Evolutionary conservation across 2,329 filamentous ascomycete genomes (phyloP), one percentile per base, ranked within the genome.

Genomic region (Aspergillus cejpii): DNA sequence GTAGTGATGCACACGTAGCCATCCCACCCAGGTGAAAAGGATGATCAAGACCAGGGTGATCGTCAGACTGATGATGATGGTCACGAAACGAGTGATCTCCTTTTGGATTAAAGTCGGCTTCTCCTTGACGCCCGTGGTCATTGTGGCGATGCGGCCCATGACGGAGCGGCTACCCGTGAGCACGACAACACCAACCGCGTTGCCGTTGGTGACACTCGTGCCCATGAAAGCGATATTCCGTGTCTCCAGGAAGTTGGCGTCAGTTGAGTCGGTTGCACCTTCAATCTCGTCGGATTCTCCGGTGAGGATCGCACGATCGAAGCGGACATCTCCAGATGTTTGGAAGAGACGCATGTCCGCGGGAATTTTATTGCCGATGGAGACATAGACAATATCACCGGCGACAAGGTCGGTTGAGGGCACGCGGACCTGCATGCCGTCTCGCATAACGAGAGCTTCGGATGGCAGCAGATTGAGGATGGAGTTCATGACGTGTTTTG

Each of bases 381-480:
- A 83, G 56, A 89, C 76, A 37, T 76, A 71, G 1, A 89, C 70
- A 0, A 89, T 66, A 54, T 90, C 85, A 12, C 85, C 85, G 1
- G 83, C 82, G 0, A 89, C 84, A n/a, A 91, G 72, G 1, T 87
- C 78, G 0, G 72, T 66, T 0, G 81, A 79, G 1, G 72, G 66
- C 3, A 80, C 65, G 23, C 70, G 73, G 1, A 72, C 59, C 44
- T 77, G 71, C 11, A 65, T 62, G 1, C 79, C 78, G 50, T 86
- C 77, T n/a, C 85, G 78, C 10, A 84, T 64, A 4, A 85, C 76
- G 27, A 83, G 69, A 51, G 82, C 86, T 49, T 82, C 75, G 48
- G 87, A 83, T 0, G 85, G 85, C 14, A 90, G 74, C 78, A 90
- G 84, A 21, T 77, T 82, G 47, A 83, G 82, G 60, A 91, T 90